phyloP scores from a whole-genome alignment of 1,284 basidiomycete species.

The Boletus holoroseus region DNA sequence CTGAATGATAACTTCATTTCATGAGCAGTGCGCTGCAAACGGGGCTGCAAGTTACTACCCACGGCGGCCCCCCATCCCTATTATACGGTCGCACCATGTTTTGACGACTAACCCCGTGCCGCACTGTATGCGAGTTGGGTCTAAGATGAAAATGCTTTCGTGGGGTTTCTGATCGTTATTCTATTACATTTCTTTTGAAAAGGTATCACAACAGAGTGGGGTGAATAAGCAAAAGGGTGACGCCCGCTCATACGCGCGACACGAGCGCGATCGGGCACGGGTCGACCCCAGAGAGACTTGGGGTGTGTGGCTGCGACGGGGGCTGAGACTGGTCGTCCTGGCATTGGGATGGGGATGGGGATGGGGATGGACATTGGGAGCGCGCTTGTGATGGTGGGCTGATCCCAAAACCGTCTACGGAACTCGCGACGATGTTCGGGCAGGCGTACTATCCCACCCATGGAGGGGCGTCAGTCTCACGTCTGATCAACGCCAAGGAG shows the following conservation, averaged over 20 bases:
- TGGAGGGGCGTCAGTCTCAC: neutral
- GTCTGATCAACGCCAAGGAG: neutral
- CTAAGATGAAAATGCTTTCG: no score
- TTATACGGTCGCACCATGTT: no score
- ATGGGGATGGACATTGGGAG: constrained; percentile 5
- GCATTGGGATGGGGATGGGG: constrained; percentile 4
- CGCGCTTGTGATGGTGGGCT: constrained; percentile 10
- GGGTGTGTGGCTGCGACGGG: neutral
- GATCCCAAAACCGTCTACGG: constrained; percentile 20
- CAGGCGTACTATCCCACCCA: constrained; percentile 16
- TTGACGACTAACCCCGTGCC: no score
- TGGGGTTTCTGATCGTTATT: no score
- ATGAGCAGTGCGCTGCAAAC: no score
- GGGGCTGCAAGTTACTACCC: no score
- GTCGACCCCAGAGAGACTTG: constrained; percentile 2
- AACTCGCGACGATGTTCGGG: constrained; percentile 24
- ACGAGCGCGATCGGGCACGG: constrained; percentile 15
- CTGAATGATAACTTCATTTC: no score
- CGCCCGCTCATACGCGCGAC: constrained; percentile 13
- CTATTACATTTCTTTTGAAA: no score
- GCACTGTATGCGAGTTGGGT: no score
- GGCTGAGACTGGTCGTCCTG: neutral
- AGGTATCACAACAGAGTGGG: neutral
- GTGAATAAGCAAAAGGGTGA: neutral
- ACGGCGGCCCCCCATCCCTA: no score